phyloP scores from a whole-genome alignment of 192 early-diverging fungal genomes.

The Coemansia sp. region DNA sequence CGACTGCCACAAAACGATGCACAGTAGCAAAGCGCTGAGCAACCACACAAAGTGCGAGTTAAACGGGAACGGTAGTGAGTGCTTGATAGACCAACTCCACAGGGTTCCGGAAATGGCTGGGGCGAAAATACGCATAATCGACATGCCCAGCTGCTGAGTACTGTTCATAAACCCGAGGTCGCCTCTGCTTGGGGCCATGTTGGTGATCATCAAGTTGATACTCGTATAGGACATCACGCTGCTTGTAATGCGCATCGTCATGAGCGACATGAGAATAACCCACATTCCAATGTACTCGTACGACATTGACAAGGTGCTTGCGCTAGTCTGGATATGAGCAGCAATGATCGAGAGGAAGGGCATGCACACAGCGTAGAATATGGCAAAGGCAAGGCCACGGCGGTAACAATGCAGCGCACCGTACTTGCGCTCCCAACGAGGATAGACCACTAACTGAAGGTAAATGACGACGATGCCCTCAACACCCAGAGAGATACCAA shows the following conservation, averaged over 20 bases:
- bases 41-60: constrained; percentile 43
- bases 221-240: constrained; percentile 33
- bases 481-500: constrained; percentile 53
- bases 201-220: constrained; percentile 35
- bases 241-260: constrained; percentile 23
- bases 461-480: constrained; percentile 45
- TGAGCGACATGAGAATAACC: constrained; percentile 17
- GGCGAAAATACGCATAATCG: constrained; percentile 19
- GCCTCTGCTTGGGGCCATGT: constrained; percentile 31
- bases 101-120: constrained; percentile 27
- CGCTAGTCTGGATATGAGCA: not conserved
- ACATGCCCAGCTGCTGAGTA: constrained; percentile 33
- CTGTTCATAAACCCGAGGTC: constrained; percentile 40
- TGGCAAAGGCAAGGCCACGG: constrained; percentile 13
- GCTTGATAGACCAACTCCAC: constrained; percentile 44
- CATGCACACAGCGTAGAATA: constrained; percentile 7
- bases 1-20: constrained; percentile 7
- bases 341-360: constrained; percentile 13
- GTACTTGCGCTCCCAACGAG: constrained; percentile 39
- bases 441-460: constrained; percentile 55
- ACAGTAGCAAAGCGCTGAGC: constrained; percentile 12
- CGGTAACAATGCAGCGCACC: constrained; percentile 49
- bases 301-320: not conserved
- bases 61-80: constrained; percentile 39
- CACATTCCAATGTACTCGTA: constrained; percentile 26